These are phyloP conservation scores for Trichophyton schoenleinii DNA, from an alignment of 2,329 filamentous ascomycete genomes.

Conservation along the genomic window DNA sequence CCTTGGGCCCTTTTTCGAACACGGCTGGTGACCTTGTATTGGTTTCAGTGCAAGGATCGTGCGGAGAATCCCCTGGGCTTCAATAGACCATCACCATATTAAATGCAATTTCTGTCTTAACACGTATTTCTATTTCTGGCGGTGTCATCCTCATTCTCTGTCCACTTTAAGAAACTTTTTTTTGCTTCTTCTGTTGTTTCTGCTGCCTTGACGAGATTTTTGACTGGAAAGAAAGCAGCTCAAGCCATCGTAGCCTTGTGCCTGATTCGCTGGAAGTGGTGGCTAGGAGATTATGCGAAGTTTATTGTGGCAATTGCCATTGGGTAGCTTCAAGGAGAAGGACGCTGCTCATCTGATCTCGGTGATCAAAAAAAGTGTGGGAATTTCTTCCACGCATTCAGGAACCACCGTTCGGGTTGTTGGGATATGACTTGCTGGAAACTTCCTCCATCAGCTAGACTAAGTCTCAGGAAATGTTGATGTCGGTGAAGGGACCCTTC, in stretches of 20 bases:
- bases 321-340: neutral
- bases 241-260: neutral
- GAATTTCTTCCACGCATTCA: neutral
- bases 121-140: slow-evolving; percentile 5
- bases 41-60: slow-evolving; percentile 1
- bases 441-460: neutral
- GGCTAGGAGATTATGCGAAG: neutral
- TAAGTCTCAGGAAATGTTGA: neutral
- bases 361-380: neutral
- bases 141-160: neutral
- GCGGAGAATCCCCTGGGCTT: slow-evolving; percentile 1
- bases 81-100: neutral
- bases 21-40: slow-evolving; percentile 5
- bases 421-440: neutral
- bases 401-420: slow-evolving; percentile 3
- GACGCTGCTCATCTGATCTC: neutral
- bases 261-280: neutral
- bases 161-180: slow-evolving; percentile 4
- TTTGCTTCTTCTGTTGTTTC: neutral
- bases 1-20: neutral
- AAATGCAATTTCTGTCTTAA: neutral
- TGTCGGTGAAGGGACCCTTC: neutral
- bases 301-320: neutral
- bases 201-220: neutral
- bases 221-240: neutral